Evolutionary conservation across 106 monocot species (phyloP).

Genomic region (Xerophyta viscosa): DNA sequence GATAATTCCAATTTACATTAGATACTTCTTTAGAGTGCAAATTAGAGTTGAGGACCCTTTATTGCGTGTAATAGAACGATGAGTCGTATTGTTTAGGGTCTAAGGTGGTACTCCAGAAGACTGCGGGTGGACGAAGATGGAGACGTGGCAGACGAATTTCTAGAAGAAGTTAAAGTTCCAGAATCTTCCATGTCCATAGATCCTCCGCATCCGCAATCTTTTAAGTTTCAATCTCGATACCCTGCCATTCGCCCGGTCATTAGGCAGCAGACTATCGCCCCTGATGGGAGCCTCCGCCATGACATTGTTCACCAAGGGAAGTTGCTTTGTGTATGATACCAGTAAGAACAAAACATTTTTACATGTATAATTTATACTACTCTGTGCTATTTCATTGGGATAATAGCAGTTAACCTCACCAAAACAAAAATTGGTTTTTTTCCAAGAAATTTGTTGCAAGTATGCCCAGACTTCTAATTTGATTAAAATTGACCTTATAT

Average conservation of each 20-base stretch:
- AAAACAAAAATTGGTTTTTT: too few species aligned
- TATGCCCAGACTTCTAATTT: too few species aligned
- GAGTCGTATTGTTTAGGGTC: constrained; percentile 52
- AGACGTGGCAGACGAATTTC: constrained; percentile 84
- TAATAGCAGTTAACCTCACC: too few species aligned
- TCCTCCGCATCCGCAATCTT: constrained; percentile 5
- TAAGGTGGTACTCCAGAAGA: constrained; percentile 58
- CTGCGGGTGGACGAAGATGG: constrained; percentile 81
- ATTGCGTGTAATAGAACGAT: too few species aligned
- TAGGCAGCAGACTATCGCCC: constrained; percentile 29
- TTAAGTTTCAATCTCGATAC: constrained; percentile 36
- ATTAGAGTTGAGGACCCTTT: too few species aligned
- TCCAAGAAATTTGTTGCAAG: too few species aligned
- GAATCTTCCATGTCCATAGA: constrained; percentile 1
- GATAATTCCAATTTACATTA: too few species aligned
- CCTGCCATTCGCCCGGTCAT: constrained; percentile 39
- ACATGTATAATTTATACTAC: too few species aligned
- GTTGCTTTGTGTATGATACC: constrained; percentile 43
- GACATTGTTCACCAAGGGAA: constrained; percentile 44
- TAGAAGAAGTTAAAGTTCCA: constrained; percentile 31
- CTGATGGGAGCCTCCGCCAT: constrained; percentile 44
- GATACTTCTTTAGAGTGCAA: too few species aligned
- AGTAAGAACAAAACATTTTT: not conserved
- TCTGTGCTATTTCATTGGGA: too few species aligned
- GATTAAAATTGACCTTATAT: too few species aligned